A percentile compares a stretch with the other conserved stretches of the same genome.
phyloP scores from a whole-genome alignment of 2,329 filamentous ascomycete genomes.

The Tolypocladium tropicale region DNA sequence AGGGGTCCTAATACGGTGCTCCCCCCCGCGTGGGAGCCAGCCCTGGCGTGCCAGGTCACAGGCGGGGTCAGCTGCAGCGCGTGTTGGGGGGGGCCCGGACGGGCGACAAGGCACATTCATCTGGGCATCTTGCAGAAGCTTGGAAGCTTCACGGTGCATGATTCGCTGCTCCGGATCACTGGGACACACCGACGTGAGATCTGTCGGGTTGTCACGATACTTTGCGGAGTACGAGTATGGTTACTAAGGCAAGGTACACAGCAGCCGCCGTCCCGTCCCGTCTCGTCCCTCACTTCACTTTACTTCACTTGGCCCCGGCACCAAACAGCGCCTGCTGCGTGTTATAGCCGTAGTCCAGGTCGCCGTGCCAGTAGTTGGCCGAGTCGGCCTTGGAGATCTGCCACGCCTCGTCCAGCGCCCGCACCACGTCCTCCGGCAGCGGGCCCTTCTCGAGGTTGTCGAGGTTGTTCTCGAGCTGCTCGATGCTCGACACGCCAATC shows the following conservation, averaged over 20 bases:
- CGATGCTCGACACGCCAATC: slow-evolving; percentile 46
- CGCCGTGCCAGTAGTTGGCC: slow-evolving; percentile 44
- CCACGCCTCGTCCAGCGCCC: slow-evolving; percentile 72
- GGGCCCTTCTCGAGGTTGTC: slow-evolving; percentile 56
- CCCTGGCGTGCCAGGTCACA: too few species aligned
- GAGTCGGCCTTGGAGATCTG: slow-evolving; percentile 50
- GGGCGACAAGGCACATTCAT: neutral
- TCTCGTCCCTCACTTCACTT: too few species aligned
- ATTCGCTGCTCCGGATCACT: neutral
- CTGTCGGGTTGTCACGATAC: neutral
- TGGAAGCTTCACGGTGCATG: neutral
- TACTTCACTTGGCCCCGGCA: slow-evolving; percentile 26
- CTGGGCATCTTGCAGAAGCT: neutral
- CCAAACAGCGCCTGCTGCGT: slow-evolving; percentile 50
- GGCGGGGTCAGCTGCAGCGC: neutral
- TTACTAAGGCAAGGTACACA: too few species aligned
- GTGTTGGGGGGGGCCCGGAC: neutral
- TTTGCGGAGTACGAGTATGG: too few species aligned
- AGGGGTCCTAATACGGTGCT: neutral
- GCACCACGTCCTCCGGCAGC: slow-evolving; percentile 64
- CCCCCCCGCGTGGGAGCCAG: too few species aligned
- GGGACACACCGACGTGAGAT: neutral
- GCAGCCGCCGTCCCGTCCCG: too few species aligned
- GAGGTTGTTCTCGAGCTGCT: slow-evolving; percentile 49
- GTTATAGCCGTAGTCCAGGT: slow-evolving; percentile 58